Percentiles rank a stretch among this genome's conserved stretches.
These are phyloP conservation scores for Lachnellula hyalina DNA, from an alignment of 2,329 filamentous ascomycete genomes.

Conservation along the genomic window DNA sequence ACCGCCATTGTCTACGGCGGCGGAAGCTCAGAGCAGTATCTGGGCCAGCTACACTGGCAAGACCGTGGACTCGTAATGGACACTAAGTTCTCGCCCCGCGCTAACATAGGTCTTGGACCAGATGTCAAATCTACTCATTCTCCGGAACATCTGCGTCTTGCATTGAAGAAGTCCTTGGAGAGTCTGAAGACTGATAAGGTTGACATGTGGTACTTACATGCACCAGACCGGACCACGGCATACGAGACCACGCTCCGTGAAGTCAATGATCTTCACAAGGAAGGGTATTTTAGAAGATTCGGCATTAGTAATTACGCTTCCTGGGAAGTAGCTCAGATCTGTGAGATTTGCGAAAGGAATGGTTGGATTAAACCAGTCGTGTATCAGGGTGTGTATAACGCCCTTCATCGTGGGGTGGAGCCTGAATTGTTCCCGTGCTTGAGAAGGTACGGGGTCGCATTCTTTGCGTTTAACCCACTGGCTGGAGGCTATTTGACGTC, in stretches of 20 bases:
- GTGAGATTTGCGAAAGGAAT: slow-evolving; percentile 25
- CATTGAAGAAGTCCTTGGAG: background rate
- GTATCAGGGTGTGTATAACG: slow-evolving; percentile 30
- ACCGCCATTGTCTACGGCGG: slow-evolving; percentile 43
- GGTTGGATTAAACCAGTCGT: slow-evolving; percentile 30
- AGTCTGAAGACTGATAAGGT: slow-evolving; percentile 1
- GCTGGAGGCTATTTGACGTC: slow-evolving; percentile 41
- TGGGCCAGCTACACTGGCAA: slow-evolving; percentile 29
- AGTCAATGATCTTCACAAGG: slow-evolving; percentile 27
- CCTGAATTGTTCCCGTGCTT: slow-evolving; percentile 53
- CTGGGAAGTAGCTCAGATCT: slow-evolving; percentile 18
- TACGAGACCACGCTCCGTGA: slow-evolving; percentile 22
- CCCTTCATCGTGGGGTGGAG: slow-evolving; percentile 45
- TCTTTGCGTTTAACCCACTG: slow-evolving; percentile 56
- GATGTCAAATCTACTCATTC: background rate
- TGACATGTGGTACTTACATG: slow-evolving; percentile 16
- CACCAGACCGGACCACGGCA: slow-evolving; percentile 18
- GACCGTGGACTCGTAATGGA: background rate
- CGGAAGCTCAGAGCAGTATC: slow-evolving; percentile 60
- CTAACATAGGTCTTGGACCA: background rate
- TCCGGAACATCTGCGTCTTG: background rate
- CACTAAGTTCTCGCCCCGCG: background rate
- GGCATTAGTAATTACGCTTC: slow-evolving; percentile 57
- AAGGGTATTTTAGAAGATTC: slow-evolving; percentile 37
- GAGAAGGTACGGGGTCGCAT: slow-evolving; percentile 51